Evolutionary conservation across 768 basidiomycete species (phyloP).

Genomic region (Antrodiella citrinella): DNA sequence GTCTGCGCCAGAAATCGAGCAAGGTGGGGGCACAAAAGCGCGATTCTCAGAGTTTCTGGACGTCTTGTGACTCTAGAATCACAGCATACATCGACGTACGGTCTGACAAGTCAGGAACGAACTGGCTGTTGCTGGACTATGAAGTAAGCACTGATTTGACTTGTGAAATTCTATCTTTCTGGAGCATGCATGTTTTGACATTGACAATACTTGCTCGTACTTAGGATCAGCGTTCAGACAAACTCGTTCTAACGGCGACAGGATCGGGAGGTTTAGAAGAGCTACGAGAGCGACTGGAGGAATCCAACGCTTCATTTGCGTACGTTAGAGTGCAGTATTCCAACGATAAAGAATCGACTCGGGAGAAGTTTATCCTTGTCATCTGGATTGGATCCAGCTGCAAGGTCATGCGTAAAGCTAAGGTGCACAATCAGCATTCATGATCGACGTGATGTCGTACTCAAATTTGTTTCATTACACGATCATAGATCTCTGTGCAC

Average conservation of each 20-base stretch:
- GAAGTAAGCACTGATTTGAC: constrained; percentile 37
- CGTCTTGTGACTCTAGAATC: constrained; percentile 10
- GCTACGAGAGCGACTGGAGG: constrained; percentile 62
- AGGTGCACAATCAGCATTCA: constrained; percentile 55
- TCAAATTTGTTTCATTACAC: neutral
- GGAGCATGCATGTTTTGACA: neutral
- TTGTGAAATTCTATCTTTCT: neutral
- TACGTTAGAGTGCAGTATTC: constrained; percentile 80
- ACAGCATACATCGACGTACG: constrained; percentile 85
- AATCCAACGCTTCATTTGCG: constrained; percentile 71
- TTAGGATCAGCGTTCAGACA: constrained; percentile 44
- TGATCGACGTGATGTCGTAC: constrained; percentile 15
- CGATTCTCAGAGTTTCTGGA: constrained; percentile 1
- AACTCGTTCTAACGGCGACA: constrained; percentile 66
- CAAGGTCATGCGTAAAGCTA: constrained; percentile 89
- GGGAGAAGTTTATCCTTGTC: constrained; percentile 87
- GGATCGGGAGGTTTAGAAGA: constrained; percentile 77
- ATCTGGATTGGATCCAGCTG: constrained; percentile 76
- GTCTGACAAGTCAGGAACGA: constrained; percentile 75
- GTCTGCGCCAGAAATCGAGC: constrained; percentile 59
- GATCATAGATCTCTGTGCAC: constrained; percentile 80
- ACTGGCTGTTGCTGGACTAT: constrained; percentile 90
- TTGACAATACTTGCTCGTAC: constrained; percentile 1
- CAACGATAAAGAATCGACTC: constrained; percentile 77
- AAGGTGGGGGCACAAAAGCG: constrained; percentile 43